Evolutionary conservation across 1,284 basidiomycete genomes (phyloP).

Genomic region (Cryptococcus wingfieldii): DNA sequence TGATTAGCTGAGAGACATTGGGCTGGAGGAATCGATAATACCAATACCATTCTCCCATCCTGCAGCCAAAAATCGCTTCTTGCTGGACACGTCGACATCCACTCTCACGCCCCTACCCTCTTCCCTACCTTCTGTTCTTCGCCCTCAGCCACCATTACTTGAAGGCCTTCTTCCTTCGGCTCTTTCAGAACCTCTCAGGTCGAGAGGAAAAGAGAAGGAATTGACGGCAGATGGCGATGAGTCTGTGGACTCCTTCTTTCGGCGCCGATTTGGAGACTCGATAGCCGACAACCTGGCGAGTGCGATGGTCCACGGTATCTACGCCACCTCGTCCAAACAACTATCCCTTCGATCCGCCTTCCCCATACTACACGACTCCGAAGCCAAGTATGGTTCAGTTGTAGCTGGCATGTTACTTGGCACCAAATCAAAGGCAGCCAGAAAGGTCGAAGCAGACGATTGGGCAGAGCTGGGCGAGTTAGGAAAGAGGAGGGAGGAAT

Average conservation of each 20-base stretch:
- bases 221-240: slow-evolving; percentile 58
- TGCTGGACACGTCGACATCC: slow-evolving; percentile 23
- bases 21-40: slow-evolving; percentile 25
- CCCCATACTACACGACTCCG: slow-evolving; percentile 65
- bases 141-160: slow-evolving; percentile 54
- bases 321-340: slow-evolving; percentile 73
- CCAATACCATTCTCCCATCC: slow-evolving; percentile 39
- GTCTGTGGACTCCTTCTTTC: slow-evolving; percentile 72
- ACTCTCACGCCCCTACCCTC: slow-evolving; percentile 24
- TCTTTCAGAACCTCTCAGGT: slow-evolving; percentile 59
- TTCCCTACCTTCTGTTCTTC: slow-evolving; percentile 50
- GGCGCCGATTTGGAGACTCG: slow-evolving; percentile 66
- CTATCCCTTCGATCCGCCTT: slow-evolving; percentile 76
- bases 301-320: slow-evolving; percentile 87
- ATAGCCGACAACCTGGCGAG: slow-evolving; percentile 74
- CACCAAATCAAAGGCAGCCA: slow-evolving; percentile 18
- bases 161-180: slow-evolving; percentile 57
- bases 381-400: slow-evolving; percentile 63
- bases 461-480: slow-evolving; percentile 54
- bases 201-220: slow-evolving; percentile 37
- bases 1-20: slow-evolving; percentile 26
- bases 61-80: slow-evolving; percentile 42
- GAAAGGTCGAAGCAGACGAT: slow-evolving; percentile 48
- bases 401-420: slow-evolving; percentile 62
- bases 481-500: slow-evolving; percentile 29